These are phyloP conservation scores for Fomitopsis pinicola DNA, from an alignment of 1,284 basidiomycete genomes.

Conservation along the genomic window DNA sequence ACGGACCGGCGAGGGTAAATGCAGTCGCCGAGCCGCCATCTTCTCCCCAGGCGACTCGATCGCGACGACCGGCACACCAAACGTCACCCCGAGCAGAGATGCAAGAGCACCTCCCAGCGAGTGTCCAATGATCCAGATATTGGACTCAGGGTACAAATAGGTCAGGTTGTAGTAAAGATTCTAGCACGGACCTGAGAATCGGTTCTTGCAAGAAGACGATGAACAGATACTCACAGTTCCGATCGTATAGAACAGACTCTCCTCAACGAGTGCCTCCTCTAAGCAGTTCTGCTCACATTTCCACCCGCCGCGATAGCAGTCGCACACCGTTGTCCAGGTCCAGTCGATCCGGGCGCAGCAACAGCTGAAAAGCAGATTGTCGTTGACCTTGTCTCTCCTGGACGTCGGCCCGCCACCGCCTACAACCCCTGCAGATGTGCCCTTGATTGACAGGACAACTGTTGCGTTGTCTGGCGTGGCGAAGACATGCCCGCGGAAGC, in stretches of 20 bases:
- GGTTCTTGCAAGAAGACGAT: background rate
- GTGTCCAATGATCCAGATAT: slow-evolving; percentile 93
- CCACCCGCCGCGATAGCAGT: slow-evolving; percentile 80
- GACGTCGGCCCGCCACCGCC: slow-evolving; percentile 83
- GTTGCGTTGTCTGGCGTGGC: slow-evolving; percentile 81
- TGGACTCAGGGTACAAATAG: slow-evolving; percentile 88
- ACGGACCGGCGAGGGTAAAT: slow-evolving; percentile 79
- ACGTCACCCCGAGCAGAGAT: slow-evolving; percentile 85
- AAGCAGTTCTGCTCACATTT: slow-evolving; percentile 85
- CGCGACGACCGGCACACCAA: slow-evolving; percentile 86
- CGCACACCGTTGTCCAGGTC: slow-evolving; percentile 95
- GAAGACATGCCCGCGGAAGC: slow-evolving; percentile 90
- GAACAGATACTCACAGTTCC: slow-evolving; percentile 56
- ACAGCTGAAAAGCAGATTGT: slow-evolving; percentile 96
- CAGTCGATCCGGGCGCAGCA: slow-evolving; percentile 95
- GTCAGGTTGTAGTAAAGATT: slow-evolving; percentile 93
- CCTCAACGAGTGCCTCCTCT: slow-evolving; percentile 74
- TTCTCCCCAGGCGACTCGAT: slow-evolving; percentile 93
- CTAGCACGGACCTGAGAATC: slow-evolving; percentile 32
- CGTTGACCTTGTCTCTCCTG: slow-evolving; percentile 91
- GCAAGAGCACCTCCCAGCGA: slow-evolving; percentile 85
- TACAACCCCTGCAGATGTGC: slow-evolving; percentile 80
- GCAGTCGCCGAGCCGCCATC: slow-evolving; percentile 81
- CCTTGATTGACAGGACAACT: slow-evolving; percentile 90
- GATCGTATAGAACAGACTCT: slow-evolving; percentile 87